Evolutionary conservation across 345 rosid genomes (phyloP).

Genomic region (Moricandia arvensis): DNA sequence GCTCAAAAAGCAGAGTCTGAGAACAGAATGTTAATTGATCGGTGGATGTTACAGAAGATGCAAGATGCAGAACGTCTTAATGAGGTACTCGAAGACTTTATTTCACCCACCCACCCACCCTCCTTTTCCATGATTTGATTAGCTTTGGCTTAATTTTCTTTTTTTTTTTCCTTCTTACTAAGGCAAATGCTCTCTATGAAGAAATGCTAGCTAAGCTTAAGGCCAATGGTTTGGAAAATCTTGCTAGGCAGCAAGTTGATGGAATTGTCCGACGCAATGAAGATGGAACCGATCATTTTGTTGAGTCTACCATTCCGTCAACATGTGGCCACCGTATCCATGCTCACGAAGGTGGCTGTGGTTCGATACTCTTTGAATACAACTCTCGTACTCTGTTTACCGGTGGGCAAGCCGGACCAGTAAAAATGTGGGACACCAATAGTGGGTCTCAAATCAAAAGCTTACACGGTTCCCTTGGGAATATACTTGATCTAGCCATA

Average conservation of each 20-base stretch:
- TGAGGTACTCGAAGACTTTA: constrained; percentile 53
- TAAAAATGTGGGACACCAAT: constrained; percentile 89
- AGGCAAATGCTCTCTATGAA: constrained; percentile 91
- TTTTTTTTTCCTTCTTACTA: not conserved
- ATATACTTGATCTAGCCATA: constrained; percentile 79
- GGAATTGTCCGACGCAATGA: constrained; percentile 89
- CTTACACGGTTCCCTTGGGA: constrained; percentile 79
- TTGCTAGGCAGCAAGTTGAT: constrained; percentile 92
- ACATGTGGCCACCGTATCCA: constrained; percentile 68
- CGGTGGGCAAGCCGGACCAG: constrained; percentile 85
- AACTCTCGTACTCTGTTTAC: constrained; percentile 71
- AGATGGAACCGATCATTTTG: constrained; percentile 85
- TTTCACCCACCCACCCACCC: not conserved
- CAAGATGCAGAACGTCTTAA: constrained; percentile 94
- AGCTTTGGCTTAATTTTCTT: not conserved
- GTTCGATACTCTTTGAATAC: constrained; percentile 71
- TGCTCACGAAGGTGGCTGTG: constrained; percentile 97
- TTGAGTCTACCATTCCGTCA: constrained; percentile 72
- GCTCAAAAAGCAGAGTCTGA: constrained; percentile 81
- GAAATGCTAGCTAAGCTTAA: constrained; percentile 81
- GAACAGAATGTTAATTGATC: constrained; percentile 83
- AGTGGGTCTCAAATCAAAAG: constrained; percentile 64
- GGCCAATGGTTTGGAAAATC: constrained; percentile 85
- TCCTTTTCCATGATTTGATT: not conserved
- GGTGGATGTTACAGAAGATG: constrained; percentile 99